Conservation (phyloP, 345 rosid genomes). For the Arabis hirsuta region DNA sequence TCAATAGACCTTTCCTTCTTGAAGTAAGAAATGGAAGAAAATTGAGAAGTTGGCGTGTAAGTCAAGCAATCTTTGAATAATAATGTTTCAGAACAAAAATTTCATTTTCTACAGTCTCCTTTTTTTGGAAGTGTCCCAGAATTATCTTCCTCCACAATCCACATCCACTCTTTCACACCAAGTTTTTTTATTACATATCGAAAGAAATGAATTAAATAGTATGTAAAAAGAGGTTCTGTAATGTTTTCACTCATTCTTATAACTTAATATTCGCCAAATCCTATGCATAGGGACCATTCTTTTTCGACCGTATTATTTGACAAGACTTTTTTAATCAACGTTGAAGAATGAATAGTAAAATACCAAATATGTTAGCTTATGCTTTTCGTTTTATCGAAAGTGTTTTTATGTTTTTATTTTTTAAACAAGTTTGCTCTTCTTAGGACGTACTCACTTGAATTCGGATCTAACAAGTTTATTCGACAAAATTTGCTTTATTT, state of each 20-base stretch:
- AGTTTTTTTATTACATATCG: not conserved
- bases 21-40: conserved; percentile 44
- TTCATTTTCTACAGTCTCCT: conserved; percentile 43
- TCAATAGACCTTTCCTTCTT: conserved; percentile 45
- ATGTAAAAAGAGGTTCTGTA: not conserved
- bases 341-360: conserved; percentile 6
- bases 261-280: conserved; percentile 3
- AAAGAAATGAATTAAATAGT: not conserved
- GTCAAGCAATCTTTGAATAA: conserved; percentile 42
- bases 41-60: conserved; percentile 39
- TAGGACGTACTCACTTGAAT: not conserved
- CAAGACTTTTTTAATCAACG: conserved; percentile 3
- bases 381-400: conserved; percentile 5
- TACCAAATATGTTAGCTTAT: not conserved
- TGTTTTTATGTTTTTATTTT: not conserved
- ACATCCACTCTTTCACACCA: conserved; percentile 28
- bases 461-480: not conserved
- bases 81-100: conserved; percentile 24
- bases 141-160: conserved; percentile 36
- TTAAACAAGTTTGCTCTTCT: not conserved
- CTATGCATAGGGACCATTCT: conserved; percentile 15
- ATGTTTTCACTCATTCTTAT: conserved; percentile 8
- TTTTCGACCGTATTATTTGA: conserved; percentile 17
- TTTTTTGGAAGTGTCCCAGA: conserved; percentile 44
- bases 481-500: not conserved